These are phyloP conservation scores for Talaromyces albobiverticillius DNA, from an alignment of 2,329 filamentous ascomycete genomes.

Conservation along the genomic window DNA sequence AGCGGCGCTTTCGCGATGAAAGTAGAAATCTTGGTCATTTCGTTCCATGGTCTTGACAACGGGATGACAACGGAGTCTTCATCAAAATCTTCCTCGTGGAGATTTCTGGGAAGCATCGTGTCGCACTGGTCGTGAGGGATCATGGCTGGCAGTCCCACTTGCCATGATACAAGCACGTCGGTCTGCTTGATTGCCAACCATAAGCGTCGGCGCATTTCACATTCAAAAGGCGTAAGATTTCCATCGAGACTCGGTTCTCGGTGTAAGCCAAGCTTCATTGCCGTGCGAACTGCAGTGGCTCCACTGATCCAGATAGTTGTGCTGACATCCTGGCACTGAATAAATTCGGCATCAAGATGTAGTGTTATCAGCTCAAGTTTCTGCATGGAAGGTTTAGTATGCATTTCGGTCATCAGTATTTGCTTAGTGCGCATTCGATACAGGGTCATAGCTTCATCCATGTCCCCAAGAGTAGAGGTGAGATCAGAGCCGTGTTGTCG, in stretches of 20 bases:
- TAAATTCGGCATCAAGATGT: constrained; percentile 56
- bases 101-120: constrained; percentile 54
- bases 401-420: constrained; percentile 56
- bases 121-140: constrained; percentile 59
- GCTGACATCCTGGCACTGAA: constrained; percentile 53
- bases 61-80: constrained; percentile 51
- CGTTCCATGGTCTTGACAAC: constrained; percentile 48
- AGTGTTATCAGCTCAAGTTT: constrained; percentile 57
- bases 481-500: constrained; percentile 55
- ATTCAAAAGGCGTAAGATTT: constrained; percentile 53
- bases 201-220: constrained; percentile 47
- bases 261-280: constrained; percentile 61
- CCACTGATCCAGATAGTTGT: constrained; percentile 54
- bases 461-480: constrained; percentile 54
- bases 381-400: constrained; percentile 53
- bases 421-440: constrained; percentile 53
- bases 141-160: constrained; percentile 62
- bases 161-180: constrained; percentile 60
- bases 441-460: constrained; percentile 30
- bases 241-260: constrained; percentile 55
- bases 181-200: constrained; percentile 49
- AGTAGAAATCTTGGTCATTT: constrained; percentile 50
- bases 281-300: constrained; percentile 54
- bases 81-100: constrained; percentile 60
- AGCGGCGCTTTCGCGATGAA: constrained; percentile 37